These are phyloP conservation scores for Eimeria acervulina DNA, from an alignment of 169 alveolate species.

Conservation along the genomic window DNA sequence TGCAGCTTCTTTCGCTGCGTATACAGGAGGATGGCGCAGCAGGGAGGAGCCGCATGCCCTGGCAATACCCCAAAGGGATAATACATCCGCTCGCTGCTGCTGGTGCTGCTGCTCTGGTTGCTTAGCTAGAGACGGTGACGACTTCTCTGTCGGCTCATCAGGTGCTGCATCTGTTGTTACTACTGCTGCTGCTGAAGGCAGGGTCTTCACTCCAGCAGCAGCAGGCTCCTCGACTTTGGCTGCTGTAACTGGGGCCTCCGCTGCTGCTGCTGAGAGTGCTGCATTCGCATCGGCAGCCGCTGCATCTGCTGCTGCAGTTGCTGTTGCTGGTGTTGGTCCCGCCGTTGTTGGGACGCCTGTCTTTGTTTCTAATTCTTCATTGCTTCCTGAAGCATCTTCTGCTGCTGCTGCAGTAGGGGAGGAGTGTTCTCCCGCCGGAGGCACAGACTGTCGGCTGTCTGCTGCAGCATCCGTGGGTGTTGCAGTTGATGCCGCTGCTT, in stretches of 20 bases:
- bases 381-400: background rate
- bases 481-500: background rate
- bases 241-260: background rate
- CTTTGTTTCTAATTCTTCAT: background rate
- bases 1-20: background rate
- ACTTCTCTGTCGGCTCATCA: background rate
- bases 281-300: background rate
- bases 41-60: slow-evolving; percentile 9
- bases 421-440: background rate
- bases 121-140: background rate
- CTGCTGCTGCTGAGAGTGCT: background rate
- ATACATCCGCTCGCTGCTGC: no score
- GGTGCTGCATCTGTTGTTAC: background rate
- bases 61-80: background rate
- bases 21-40: background rate
- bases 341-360: background rate
- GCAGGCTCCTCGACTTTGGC: background rate
- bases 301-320: background rate
- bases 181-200: background rate
- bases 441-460: background rate
- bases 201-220: background rate
- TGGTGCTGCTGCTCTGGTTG: background rate
- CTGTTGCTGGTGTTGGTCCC: background rate
- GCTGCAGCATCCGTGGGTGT: background rate
- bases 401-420: background rate